Evolutionary conservation across 306 rosid species (phyloP).

Genomic region (Dalbergia cochinchinensis): DNA sequence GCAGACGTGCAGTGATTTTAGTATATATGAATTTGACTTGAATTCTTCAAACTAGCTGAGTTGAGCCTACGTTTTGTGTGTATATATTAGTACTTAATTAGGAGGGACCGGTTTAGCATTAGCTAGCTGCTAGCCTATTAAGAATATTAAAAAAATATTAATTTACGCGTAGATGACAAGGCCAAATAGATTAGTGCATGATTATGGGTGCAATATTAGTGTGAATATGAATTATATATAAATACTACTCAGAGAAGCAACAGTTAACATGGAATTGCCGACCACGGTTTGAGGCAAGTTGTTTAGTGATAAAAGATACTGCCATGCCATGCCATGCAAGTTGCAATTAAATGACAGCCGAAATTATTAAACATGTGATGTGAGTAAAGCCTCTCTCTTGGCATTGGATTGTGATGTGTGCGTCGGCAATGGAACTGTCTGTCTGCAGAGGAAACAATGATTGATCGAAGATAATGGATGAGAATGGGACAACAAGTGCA

Average conservation of each 20-base stretch:
- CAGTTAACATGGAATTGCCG: neutral
- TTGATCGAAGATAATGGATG: neutral
- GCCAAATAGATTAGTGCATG: neutral
- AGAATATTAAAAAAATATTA: neutral
- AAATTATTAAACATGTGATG: neutral
- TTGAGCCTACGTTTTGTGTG: neutral
- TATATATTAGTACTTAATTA: neutral
- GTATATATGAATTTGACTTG: constrained; percentile 8
- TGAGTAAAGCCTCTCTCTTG: neutral
- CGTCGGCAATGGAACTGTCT: neutral
- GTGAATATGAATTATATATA: constrained; percentile 14
- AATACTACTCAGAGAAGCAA: neutral
- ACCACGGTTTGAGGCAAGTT: constrained; percentile 28
- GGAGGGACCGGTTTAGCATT: neutral
- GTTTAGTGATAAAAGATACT: neutral
- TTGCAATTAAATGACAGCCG: neutral
- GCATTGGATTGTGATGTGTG: constrained; percentile 7
- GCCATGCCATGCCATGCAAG: constrained; percentile 17
- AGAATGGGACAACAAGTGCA: neutral
- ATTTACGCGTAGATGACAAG: neutral
- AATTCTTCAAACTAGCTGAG: neutral
- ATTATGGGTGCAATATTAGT: neutral
- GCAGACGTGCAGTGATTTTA: neutral
- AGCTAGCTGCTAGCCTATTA: neutral
- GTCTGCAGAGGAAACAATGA: neutral